Base-by-base conservation (phyloP, 2,329 filamentous ascomycete genomes). In the Dactylellina haptotyla region DNA sequence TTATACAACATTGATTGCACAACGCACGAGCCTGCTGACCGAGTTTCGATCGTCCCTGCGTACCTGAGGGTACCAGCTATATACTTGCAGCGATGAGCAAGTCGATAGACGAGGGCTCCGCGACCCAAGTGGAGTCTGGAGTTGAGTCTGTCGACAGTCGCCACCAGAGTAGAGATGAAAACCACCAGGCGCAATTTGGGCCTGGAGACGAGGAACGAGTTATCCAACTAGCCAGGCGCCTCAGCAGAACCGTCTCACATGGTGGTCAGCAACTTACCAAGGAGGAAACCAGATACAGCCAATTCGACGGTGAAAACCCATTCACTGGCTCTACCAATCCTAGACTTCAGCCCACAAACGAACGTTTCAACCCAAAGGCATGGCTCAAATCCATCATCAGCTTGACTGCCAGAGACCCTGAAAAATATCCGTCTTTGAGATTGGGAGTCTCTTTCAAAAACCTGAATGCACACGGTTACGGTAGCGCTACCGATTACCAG, bases 391-490 rank as follows among this genome's bases (percentile, higher is more conserved):
- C 86, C 32, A 79, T 89, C 8, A 84, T 87, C 30, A 83, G 83
- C 72, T 80, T 86, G 72, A 82, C 84, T 48, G 82, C 83, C 30
- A 83, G 81, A 73, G 84, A 85, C 66, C 88, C 86, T 58, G 82
- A 83, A 75, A 79, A 81, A 12, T 87, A 87, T 79, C 81, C 80
- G 1, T 76, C 78, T 43, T 85, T 88, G 77, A 86, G 85, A 12
- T 84, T 87, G 0, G 89, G 89, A 50, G 83, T 92, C 46, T 84
- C 85, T 56, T 91, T 89, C 81, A 85, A 87, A 79, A 85, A 90
- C 78, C 82, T 92, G 64, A 90, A 86, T 72, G 87, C 90, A 3
- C 87, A 88, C 78, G 89, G 89, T 41, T 91, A 85, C 77, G 89
- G 89, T 46, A 79, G 78, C 26, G 76, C 78, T 26, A 79, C 80